phyloP scores from a whole-genome alignment of 164 flowering plant genomes.

The Dillenia turbinata region DNA sequence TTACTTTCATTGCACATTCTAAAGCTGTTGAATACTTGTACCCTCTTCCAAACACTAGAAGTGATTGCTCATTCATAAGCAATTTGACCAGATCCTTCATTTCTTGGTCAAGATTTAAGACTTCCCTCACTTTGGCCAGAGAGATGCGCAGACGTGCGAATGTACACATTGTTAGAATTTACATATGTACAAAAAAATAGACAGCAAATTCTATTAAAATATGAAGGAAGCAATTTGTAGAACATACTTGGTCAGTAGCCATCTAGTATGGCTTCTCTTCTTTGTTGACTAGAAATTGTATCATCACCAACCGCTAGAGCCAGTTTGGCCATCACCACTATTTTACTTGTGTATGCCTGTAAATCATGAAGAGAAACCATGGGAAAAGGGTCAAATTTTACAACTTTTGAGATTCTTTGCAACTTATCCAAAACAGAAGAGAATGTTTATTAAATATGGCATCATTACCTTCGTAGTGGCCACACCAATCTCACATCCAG shows the following conservation, averaged over 20 bases:
- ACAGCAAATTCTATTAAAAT: not conserved
- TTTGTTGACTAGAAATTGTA: slow-evolving; percentile 64
- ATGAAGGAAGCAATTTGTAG: not conserved
- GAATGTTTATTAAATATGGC: not conserved
- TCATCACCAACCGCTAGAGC: slow-evolving; percentile 91
- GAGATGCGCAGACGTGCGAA: slow-evolving; percentile 5
- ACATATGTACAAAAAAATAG: no score
- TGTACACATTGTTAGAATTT: not conserved
- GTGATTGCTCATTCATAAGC: slow-evolving; percentile 82
- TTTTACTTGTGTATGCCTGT: slow-evolving; percentile 98
- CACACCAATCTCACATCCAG: slow-evolving; percentile 97
- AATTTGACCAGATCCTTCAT: slow-evolving; percentile 83
- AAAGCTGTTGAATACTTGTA: slow-evolving; percentile 94
- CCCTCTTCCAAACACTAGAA: slow-evolving; percentile 97
- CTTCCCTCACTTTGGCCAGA: slow-evolving; percentile 79
- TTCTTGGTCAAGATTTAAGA: slow-evolving; percentile 77
- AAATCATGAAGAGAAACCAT: not conserved
- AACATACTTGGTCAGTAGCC: slow-evolving; percentile 82
- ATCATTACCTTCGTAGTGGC: slow-evolving; percentile 91
- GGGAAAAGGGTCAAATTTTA: slow-evolving; percentile 1
- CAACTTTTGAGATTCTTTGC: no score
- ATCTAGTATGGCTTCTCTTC: slow-evolving; percentile 85
- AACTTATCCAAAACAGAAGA: not conserved
- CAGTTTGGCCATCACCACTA: slow-evolving; percentile 93
- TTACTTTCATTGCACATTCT: slow-evolving; percentile 96